A percentile compares a stretch with the other conserved stretches of the same genome.
These are phyloP conservation scores for Oryza glaberrima DNA, from an alignment of 176 grass and related monocot genomes.

Conservation along the genomic window DNA sequence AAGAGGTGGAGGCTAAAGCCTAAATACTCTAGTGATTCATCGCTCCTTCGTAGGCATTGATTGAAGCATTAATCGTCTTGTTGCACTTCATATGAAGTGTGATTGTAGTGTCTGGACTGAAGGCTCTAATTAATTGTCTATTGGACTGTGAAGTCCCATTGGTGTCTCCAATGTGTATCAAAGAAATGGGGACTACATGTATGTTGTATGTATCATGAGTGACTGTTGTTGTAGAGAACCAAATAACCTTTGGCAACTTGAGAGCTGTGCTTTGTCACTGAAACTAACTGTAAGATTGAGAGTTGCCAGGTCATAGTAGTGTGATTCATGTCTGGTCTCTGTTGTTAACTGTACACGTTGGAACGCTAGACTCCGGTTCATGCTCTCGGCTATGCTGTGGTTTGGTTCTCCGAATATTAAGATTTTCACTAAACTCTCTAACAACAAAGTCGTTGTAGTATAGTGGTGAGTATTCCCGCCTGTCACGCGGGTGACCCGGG, in stretches of 20 bases:
- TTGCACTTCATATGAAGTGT: slow-evolving; percentile 13
- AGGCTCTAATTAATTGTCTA: slow-evolving; percentile 8
- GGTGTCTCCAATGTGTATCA: slow-evolving; percentile 26
- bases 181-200: not conserved
- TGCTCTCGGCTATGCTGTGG: too few species aligned
- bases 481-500: slow-evolving; percentile 85
- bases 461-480: slow-evolving; percentile 93
- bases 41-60: not conserved
- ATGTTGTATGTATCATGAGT: slow-evolving; percentile 24
- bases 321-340: not conserved
- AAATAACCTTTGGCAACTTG: slow-evolving; percentile 19
- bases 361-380: too few species aligned
- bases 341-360: too few species aligned
- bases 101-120: not conserved
- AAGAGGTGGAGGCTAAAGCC: slow-evolving; percentile 37
- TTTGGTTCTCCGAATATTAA: too few species aligned
- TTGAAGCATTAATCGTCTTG: not conserved
- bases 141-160: slow-evolving; percentile 19
- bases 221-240: slow-evolving; percentile 1
- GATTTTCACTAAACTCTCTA: not conserved
- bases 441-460: slow-evolving; percentile 67
- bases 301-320: not conserved
- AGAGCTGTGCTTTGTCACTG: not conserved
- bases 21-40: slow-evolving; percentile 17
- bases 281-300: not conserved